A percentile compares a stretch with the other conserved stretches of the same genome.
Conservation (phyloP, 805 yeast species). For the Wickerhamiella hasegawae region DNA sequence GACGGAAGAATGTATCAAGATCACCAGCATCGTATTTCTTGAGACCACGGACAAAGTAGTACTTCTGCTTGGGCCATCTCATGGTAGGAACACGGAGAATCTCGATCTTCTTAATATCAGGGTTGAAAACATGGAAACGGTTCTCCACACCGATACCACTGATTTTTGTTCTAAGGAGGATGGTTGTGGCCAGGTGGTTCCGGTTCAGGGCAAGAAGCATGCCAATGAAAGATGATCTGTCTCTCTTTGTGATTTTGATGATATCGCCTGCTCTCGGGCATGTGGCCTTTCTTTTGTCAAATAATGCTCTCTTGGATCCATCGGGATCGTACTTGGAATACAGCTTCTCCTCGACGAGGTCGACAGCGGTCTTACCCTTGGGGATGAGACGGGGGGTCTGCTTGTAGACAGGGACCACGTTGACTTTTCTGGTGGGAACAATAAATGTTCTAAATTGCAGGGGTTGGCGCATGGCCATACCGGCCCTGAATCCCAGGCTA, state of each 20-base stretch:
- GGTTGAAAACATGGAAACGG: conserved; percentile 66
- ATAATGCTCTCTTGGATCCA: conserved; percentile 45
- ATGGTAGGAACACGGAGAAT: conserved; percentile 54
- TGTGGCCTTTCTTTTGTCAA: conserved; percentile 31
- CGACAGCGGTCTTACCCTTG: conserved; percentile 22
- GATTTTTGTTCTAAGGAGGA: conserved; percentile 71
- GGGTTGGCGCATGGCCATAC: too few species aligned
- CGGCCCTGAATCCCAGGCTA: too few species aligned
- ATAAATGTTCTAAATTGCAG: conserved; percentile 8
- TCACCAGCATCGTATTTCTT: conserved; percentile 26
- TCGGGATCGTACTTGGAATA: conserved; percentile 49
- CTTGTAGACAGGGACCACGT: conserved; percentile 21
- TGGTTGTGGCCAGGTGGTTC: conserved; percentile 52
- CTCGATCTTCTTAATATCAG: conserved; percentile 62
- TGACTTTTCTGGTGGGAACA: conserved; percentile 29
- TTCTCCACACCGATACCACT: conserved; percentile 75
- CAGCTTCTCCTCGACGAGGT: conserved; percentile 35
- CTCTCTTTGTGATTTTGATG: conserved; percentile 54
- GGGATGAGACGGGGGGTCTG: conserved; percentile 21
- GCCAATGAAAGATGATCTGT: conserved; percentile 49
- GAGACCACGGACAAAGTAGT: conserved; percentile 67
- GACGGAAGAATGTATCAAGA: conserved; percentile 20
- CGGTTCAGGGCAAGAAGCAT: conserved; percentile 64
- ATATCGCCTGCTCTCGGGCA: conserved; percentile 68
- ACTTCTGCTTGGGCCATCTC: conserved; percentile 68